These are phyloP conservation scores for Biscogniauxia sp. DNA, from an alignment of 2,329 filamentous ascomycete species.

Conservation along the genomic window DNA sequence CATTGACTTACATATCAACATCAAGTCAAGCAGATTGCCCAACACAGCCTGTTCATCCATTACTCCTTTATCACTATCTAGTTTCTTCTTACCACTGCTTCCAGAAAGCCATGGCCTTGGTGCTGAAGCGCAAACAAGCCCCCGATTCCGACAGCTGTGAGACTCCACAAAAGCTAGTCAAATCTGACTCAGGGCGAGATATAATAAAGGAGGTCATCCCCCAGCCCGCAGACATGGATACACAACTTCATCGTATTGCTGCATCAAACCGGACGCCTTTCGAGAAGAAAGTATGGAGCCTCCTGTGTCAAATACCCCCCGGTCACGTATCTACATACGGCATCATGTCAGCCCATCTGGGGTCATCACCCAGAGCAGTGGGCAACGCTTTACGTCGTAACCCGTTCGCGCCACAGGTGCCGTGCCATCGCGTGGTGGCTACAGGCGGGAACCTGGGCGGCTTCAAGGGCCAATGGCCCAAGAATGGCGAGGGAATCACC, in stretches of 20 bases:
- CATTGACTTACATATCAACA: too few species aligned
- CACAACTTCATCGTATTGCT: constrained; percentile 45
- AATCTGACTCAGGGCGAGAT: constrained; percentile 2
- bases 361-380: constrained; percentile 38
- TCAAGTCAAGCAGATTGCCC: background rate
- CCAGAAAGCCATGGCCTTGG: constrained; percentile 20
- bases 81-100: background rate
- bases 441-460: constrained; percentile 69
- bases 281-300: constrained; percentile 65
- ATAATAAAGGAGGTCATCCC: constrained; percentile 4
- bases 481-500: constrained; percentile 59
- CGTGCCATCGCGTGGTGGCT: constrained; percentile 78
- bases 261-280: constrained; percentile 48
- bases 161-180: constrained; percentile 12
- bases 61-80: too few species aligned
- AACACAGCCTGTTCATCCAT: background rate
- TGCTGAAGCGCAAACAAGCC: constrained; percentile 28
- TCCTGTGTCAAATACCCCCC: constrained; percentile 73
- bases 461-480: constrained; percentile 66
- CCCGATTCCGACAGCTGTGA: constrained; percentile 3
- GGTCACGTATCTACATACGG: constrained; percentile 79
- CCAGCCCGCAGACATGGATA: constrained; percentile 31
- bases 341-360: constrained; percentile 56
- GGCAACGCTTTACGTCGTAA: constrained; percentile 62
- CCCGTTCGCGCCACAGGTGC: constrained; percentile 72